Percentiles rank a stretch among this genome's conserved stretches.
phyloP scores from a whole-genome alignment of 352 stramenopile species.

The Globisporangium nagaii region DNA sequence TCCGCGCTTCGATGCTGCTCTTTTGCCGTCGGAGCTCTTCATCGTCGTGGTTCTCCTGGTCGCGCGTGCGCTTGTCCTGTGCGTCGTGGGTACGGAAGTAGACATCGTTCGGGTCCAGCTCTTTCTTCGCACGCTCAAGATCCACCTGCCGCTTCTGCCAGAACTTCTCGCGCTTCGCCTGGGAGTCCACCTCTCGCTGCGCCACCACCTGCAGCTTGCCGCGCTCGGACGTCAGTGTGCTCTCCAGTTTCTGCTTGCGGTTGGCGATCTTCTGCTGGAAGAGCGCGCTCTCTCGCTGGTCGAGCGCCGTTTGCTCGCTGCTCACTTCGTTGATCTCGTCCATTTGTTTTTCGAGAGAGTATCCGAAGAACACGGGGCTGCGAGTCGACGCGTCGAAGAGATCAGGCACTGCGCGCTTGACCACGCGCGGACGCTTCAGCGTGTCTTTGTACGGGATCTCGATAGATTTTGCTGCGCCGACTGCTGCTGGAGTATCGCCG shows the following conservation, averaged over 20 bases:
- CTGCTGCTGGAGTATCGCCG: not conserved
- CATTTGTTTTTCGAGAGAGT: slow-evolving; percentile 33
- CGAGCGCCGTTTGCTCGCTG: slow-evolving; percentile 20
- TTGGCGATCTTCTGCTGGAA: slow-evolving; percentile 52
- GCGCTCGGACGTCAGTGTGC: slow-evolving; percentile 28
- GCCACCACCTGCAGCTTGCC: slow-evolving; percentile 50
- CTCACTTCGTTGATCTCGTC: slow-evolving; percentile 35
- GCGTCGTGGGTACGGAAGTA: slow-evolving; percentile 68
- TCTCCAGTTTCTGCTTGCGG: slow-evolving; percentile 28
- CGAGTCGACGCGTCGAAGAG: slow-evolving; percentile 38
- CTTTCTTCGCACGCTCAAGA: slow-evolving; percentile 58
- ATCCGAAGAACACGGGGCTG: slow-evolving; percentile 73
- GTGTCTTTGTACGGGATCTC: slow-evolving; percentile 21
- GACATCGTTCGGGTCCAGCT: slow-evolving; percentile 73
- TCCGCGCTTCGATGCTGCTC: slow-evolving; percentile 33
- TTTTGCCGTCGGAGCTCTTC: slow-evolving; percentile 39
- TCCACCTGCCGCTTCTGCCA: slow-evolving; percentile 59
- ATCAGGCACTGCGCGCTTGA: slow-evolving; percentile 37
- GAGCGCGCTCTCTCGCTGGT: slow-evolving; percentile 33
- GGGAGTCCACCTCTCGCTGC: slow-evolving; percentile 40
- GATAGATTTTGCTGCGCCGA: slow-evolving; percentile 3
- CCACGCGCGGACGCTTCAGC: slow-evolving; percentile 40
- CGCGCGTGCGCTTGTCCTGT: slow-evolving; percentile 49
- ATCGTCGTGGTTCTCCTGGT: slow-evolving; percentile 54
- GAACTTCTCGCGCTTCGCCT: slow-evolving; percentile 50